Conservation (phyloP, 768 basidiomycete species). For the Naganishia onofrii region DNA sequence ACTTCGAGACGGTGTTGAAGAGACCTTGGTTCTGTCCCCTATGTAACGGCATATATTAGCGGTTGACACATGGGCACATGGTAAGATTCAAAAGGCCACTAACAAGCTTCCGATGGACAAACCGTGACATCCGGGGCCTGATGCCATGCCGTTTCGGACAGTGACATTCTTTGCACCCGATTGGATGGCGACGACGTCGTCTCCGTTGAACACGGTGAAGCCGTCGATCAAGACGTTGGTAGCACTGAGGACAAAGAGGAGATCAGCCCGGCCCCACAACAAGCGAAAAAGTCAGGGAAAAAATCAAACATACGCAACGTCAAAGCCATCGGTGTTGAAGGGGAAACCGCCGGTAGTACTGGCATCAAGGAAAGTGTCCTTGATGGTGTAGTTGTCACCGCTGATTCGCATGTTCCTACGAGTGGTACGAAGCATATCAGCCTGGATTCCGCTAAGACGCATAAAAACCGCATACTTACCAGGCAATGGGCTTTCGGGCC, state of each 20-base stretch:
- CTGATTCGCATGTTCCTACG: slow-evolving; percentile 44
- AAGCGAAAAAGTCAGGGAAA: not conserved
- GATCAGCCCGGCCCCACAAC: not conserved
- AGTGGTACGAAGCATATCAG: not conserved
- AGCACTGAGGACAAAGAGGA: slow-evolving; percentile 8
- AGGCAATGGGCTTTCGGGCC: slow-evolving; percentile 58
- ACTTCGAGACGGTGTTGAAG: slow-evolving; percentile 54
- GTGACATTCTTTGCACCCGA: slow-evolving; percentile 57
- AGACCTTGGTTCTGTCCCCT: slow-evolving; percentile 54
- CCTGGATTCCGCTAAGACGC: no score
- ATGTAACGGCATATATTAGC: not conserved
- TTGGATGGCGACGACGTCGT: slow-evolving; percentile 59
- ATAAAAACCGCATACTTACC: slow-evolving; percentile 43
- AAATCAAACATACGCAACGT: slow-evolving; percentile 31
- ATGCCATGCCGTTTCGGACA: slow-evolving; percentile 56
- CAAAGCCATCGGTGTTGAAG: slow-evolving; percentile 45
- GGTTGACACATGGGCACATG: not conserved
- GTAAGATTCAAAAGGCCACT: not conserved
- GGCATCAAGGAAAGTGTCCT: slow-evolving; percentile 40
- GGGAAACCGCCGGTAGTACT: slow-evolving; percentile 36
- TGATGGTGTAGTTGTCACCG: slow-evolving; percentile 41
- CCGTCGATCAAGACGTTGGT: slow-evolving; percentile 41
- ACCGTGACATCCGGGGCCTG: slow-evolving; percentile 57
- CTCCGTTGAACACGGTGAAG: slow-evolving; percentile 57
- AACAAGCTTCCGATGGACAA: slow-evolving; percentile 57